These are phyloP conservation scores for Cochlearia excelsa DNA, from an alignment of 345 rosid species.

Conservation along the genomic window DNA sequence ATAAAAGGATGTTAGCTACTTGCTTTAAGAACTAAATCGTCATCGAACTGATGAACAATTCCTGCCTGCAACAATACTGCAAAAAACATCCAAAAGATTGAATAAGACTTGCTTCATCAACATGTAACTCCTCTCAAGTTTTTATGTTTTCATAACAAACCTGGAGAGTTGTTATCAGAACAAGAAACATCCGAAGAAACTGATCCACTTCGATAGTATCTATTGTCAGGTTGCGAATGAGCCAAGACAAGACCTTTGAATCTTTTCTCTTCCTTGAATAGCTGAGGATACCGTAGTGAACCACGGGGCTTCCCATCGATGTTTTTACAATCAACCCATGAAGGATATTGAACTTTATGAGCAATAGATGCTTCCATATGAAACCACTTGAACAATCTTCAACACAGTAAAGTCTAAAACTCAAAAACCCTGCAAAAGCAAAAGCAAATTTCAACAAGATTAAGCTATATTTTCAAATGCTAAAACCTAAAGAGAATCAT, in stretches of 20 bases:
- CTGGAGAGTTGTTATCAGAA: conserved; percentile 52
- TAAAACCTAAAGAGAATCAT: conserved; percentile 6
- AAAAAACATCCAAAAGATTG: conserved; percentile 15
- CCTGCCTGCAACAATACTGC: conserved; percentile 59
- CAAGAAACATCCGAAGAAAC: conserved; percentile 43
- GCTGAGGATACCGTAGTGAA: conserved; percentile 39
- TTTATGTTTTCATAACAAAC: conserved; percentile 31
- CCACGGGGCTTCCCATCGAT: conserved; percentile 29
- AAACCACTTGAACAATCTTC: conserved; percentile 5
- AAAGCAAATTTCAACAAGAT: neutral
- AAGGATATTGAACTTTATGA: conserved; percentile 45
- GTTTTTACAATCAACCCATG: conserved; percentile 42
- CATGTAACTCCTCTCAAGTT: neutral
- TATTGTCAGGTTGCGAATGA: conserved; percentile 36
- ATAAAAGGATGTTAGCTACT: neutral
- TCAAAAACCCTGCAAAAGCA: conserved; percentile 21
- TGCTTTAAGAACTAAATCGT: conserved; percentile 63
- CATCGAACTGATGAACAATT: conserved; percentile 44
- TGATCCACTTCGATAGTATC: conserved; percentile 20
- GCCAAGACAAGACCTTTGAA: conserved; percentile 43
- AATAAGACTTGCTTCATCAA: conserved; percentile 5
- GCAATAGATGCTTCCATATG: conserved; percentile 59
- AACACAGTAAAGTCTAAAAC: neutral
- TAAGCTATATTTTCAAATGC: conserved; percentile 2
- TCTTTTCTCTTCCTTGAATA: conserved; percentile 36